These are phyloP conservation scores for Podospora appendiculata DNA, from an alignment of 495 filamentous ascomycete genomes.

Conservation along the genomic window DNA sequence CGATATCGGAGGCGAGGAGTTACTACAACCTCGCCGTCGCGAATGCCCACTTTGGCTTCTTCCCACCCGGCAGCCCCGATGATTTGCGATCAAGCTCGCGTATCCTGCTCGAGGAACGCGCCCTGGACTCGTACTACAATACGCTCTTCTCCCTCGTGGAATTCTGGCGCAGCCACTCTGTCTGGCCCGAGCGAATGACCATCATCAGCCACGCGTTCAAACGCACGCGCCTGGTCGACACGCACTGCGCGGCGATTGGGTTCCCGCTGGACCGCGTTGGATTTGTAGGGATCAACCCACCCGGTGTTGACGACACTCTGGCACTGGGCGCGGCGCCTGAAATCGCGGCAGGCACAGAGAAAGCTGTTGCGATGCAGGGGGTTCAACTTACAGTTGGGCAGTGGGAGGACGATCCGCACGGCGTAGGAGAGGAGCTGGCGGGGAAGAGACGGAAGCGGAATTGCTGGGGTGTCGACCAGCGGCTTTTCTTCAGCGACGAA, in stretches of 20 bases:
- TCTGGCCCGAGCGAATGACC: conserved; percentile 49
- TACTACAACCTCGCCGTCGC: conserved; percentile 48
- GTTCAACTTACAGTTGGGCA: conserved; percentile 31
- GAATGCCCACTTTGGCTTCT: conserved; percentile 32
- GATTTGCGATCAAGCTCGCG: conserved; percentile 4
- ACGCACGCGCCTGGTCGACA: conserved; percentile 52
- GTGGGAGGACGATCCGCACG: conserved; percentile 46
- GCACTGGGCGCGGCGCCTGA: not conserved
- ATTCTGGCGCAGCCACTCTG: conserved; percentile 42
- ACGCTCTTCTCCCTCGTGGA: conserved; percentile 59
- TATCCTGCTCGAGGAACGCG: conserved; percentile 52
- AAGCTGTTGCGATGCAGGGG: conserved; percentile 29
- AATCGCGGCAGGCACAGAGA: conserved; percentile 6
- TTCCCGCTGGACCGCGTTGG: conserved; percentile 30
- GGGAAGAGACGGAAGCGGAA: conserved; percentile 44
- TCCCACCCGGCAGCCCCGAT: conserved; percentile 12
- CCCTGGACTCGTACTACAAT: conserved; percentile 77
- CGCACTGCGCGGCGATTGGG: conserved; percentile 61
- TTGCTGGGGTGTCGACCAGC: conserved; percentile 32
- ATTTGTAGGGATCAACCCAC: conserved; percentile 66
- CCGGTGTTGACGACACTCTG: conserved; percentile 26
- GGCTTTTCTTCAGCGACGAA: conserved; percentile 28
- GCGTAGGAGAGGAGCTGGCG: conserved; percentile 32
- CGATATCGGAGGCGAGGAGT: conserved; percentile 55
- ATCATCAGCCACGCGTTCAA: conserved; percentile 76